phyloP scores from a whole-genome alignment of 2,329 filamentous ascomycete species.

The Diaporthe humulicola region DNA sequence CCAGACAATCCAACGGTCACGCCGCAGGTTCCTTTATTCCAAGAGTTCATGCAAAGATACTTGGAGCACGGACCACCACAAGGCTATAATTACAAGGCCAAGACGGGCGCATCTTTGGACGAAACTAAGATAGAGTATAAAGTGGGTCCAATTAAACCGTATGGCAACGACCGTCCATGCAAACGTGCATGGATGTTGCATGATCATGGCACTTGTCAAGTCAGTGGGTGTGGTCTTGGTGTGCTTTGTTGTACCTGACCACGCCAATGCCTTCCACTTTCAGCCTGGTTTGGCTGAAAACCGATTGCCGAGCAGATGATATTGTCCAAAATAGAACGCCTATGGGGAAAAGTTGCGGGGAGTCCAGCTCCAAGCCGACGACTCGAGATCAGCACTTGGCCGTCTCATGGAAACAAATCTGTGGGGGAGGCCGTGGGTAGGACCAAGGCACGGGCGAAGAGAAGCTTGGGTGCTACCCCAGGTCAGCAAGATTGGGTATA shows the following conservation, averaged over 20 bases:
- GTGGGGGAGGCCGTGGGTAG: neutral
- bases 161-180: conserved; percentile 9
- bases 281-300: neutral
- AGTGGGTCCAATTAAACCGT: conserved; percentile 20
- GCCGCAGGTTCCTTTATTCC: neutral
- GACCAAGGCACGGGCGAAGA: neutral
- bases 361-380: neutral
- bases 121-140: conserved; percentile 13
- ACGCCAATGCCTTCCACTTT: neutral
- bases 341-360: neutral
- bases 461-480: conserved; percentile 17
- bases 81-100: conserved; percentile 10
- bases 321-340: neutral
- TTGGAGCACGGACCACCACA: neutral
- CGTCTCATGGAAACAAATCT: conserved; percentile 3
- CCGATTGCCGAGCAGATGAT: conserved; percentile 9
- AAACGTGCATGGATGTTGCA: conserved; percentile 4
- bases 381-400: conserved; percentile 4
- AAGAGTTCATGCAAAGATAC: conserved; percentile 15
- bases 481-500: neutral
- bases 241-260: neutral
- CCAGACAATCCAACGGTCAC: neutral
- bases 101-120: conserved; percentile 8
- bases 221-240: neutral
- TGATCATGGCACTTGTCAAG: neutral